Evolutionary conservation across 305 asterid genomes (phyloP), one percentile per base, ranked within the genome.

Genomic region (Rubia tinctorum): DNA sequence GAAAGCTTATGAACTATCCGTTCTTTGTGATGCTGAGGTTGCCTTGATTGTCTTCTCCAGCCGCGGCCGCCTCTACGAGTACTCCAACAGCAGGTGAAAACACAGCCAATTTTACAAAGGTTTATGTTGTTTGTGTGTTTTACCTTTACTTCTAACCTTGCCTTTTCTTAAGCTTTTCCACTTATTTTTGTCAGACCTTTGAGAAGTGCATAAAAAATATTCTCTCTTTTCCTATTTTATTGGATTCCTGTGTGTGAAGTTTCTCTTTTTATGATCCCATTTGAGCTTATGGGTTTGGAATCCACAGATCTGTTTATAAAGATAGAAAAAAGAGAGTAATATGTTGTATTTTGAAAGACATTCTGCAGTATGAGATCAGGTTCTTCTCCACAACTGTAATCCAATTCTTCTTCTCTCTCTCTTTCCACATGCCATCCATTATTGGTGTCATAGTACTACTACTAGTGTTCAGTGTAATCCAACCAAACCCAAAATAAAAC

Each of bases 11-110:
- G 98, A 92, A 74, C 71, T 91, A 11, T 91, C 96, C 69, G 97
- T 89, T 68, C 96, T 89, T 44, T 91, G 97, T 71, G 97, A 89
- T 75, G 97, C 97, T 66, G 97, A 91, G 79, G 91, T 92, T 78
- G 95, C 96, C 68, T 78, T 92, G 78, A 78, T 92, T 63, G 93
- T 92, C 78, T 92, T 92, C 91, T 92, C 98, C 10, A 85, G 77
- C 82, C 85, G 98, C 60, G 98, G 98, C 64, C 95, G 92, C 45
- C 96, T 92, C 73, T 92, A 92, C 71, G 98, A 92, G 86, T 92
- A 92, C 73, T 88, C 98, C 62, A 90, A 90, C 84, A 80, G 86
- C 93, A 92, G 96, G 96, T 91, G 74, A 39, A 30, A 49, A 4
- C 39, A 47, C 58, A 53, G 11, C 11, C 60, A 53, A 49, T 7